A percentile compares a stretch with the other conserved stretches of the same genome.
These are phyloP conservation scores for Chaetomium fimeti DNA, from an alignment of 495 filamentous ascomycete genomes.

Conservation along the genomic window DNA sequence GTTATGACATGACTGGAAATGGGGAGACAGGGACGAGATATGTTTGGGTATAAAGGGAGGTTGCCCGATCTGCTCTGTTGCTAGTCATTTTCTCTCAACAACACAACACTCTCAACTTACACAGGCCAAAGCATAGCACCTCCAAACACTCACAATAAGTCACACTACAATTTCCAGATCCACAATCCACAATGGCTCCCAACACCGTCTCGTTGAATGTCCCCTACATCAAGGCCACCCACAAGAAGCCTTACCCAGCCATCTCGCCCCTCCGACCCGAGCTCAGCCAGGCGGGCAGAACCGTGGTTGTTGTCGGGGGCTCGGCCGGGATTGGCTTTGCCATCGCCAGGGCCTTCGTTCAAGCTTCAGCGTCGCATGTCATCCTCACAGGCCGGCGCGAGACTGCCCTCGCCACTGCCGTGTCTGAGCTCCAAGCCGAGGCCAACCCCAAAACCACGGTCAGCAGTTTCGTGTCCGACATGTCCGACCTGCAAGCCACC, in stretches of 20 bases:
- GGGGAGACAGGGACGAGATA: not conserved
- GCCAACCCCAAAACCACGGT: constrained; percentile 27
- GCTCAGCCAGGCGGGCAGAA: constrained; percentile 45
- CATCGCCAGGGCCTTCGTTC: constrained; percentile 39
- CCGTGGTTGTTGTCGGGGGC: constrained; percentile 51
- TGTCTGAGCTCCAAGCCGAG: constrained; percentile 21
- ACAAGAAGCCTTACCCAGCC: constrained; percentile 43
- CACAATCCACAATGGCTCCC: not conserved
- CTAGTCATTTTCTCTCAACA: not conserved
- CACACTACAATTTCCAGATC: not conserved
- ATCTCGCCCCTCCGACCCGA: constrained; percentile 41
- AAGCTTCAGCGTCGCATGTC: constrained; percentile 36
- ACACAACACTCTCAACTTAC: not conserved
- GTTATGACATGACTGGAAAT: not conserved
- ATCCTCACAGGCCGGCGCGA: constrained; percentile 37
- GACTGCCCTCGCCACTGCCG: constrained; percentile 19
- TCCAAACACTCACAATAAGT: not conserved
- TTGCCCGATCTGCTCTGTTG: not conserved
- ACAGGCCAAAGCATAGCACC: not conserved
- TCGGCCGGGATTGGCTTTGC: constrained; percentile 39
- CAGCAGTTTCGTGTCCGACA: constrained; percentile 30
- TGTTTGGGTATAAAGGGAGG: not conserved
- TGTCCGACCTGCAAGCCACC: constrained; percentile 25
- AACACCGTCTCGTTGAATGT: constrained; percentile 1
- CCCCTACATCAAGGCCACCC: constrained; percentile 28